Evolutionary conservation across 2,329 filamentous ascomycete genomes (phyloP).

Genomic region (Aspergillus brasiliensis): DNA sequence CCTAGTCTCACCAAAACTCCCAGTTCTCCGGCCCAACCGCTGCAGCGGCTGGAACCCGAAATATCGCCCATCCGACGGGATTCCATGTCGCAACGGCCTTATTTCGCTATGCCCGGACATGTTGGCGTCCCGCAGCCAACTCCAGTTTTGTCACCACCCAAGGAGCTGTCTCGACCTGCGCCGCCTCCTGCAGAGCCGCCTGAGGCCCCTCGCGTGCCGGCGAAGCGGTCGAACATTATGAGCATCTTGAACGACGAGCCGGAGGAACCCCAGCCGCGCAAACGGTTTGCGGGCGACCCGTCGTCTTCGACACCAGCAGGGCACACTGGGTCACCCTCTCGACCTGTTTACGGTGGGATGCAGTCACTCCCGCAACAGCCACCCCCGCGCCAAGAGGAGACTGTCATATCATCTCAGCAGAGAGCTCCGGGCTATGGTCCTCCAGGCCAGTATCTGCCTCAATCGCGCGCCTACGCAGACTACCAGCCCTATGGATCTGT

Average conservation of each 20-base stretch:
- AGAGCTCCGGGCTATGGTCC: constrained; percentile 33
- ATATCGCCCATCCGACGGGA: constrained; percentile 39
- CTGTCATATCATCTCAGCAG: constrained; percentile 23
- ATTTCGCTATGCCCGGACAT: constrained; percentile 31
- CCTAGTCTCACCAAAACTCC: constrained; percentile 38
- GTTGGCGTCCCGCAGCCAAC: constrained; percentile 31
- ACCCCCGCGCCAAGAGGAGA: constrained; percentile 30
- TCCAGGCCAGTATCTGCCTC: constrained; percentile 30
- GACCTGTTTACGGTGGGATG: constrained; percentile 30
- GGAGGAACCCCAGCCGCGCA: constrained; percentile 49
- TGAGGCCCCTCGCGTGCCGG: constrained; percentile 45
- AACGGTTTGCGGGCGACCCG: constrained; percentile 47
- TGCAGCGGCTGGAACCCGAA: constrained; percentile 36
- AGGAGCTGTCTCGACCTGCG: constrained; percentile 37
- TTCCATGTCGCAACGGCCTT: constrained; percentile 37
- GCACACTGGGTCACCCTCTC: constrained; percentile 24
- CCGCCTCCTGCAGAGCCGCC: constrained; percentile 33
- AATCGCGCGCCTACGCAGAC: constrained; percentile 36
- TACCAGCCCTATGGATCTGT: constrained; percentile 35
- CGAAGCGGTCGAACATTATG: constrained; percentile 54
- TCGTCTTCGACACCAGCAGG: constrained; percentile 23
- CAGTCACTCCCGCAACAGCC: constrained; percentile 27
- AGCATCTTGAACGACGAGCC: constrained; percentile 53
- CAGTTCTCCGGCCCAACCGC: constrained; percentile 34
- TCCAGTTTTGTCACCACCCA: constrained; percentile 37